Evolutionary conservation across 352 stramenopile genomes (phyloP), one percentile per base, ranked within the genome.

Genomic region (Phytophthora hibernalis): DNA sequence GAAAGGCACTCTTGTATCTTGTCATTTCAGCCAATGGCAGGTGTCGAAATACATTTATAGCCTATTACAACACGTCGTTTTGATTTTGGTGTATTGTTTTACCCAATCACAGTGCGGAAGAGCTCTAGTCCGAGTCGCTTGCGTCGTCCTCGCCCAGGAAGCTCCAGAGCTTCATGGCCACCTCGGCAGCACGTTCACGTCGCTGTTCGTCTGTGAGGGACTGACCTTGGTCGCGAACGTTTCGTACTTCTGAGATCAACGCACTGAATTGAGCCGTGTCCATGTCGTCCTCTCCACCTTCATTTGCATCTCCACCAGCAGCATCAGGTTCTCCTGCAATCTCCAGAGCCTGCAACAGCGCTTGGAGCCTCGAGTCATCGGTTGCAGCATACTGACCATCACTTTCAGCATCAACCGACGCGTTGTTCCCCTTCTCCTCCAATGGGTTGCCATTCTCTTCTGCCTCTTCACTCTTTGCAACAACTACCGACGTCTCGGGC

Each of bases 141-240:
- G 52, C 61, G 22, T 84, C 77, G 30, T 89, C 79, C 0, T 56
- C 72, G 15, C 80, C 84, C 0, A 95, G 57, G 52, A 90, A 74
- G 57, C 63, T 84, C 83, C 79, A 91, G 35, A 95, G 80, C 70
- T 89, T 83, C 80, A 93, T 90, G 26, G 86, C 86, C 31, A 95
- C 83, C 21, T 89, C 77, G 1, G 87, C 81, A 31, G 86, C 86
- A 42, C 84, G 84, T 51, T 86, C 76, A 45, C 86, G 83, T 28
- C 86, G 71, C 40, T 93, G 66, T 33, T 91, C 79, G 58, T 93
- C 84, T 0, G 71, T 78, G 1, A 95, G 66, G 5, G 49, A 54
- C 20, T 84, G 45, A 0, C 84, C 76, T 28, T 89, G 58, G 44
- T 89, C 78, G 12, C 86, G 82, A n/a, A 93, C 85, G 30, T 76